Conservation (phyloP, 352 stramenopile genomes). For the Blastocystis sp. region DNA sequence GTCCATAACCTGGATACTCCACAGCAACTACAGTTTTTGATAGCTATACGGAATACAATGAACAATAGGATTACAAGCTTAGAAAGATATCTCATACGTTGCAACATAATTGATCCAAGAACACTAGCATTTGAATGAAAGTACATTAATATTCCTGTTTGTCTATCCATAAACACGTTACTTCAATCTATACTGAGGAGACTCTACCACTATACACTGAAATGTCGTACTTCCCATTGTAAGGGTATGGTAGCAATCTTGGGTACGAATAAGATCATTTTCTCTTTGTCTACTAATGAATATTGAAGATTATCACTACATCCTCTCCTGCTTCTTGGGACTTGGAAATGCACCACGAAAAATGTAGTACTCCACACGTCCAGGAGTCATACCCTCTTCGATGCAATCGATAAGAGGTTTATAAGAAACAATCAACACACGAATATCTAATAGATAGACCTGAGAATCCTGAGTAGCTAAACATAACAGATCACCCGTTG, state of each 20-base stretch:
- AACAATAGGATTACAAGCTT: not conserved
- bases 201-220: not conserved
- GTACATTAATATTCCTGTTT: not conserved
- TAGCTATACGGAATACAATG: not conserved
- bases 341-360: constrained; percentile 40
- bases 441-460: constrained; percentile 63
- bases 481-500: not conserved
- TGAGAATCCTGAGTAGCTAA: constrained; percentile 42
- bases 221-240: not conserved
- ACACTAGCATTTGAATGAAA: constrained; percentile 23
- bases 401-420: not conserved
- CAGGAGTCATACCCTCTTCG: not conserved
- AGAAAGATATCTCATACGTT: not conserved
- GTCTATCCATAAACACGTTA: not conserved
- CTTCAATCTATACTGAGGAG: not conserved
- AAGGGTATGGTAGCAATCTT: constrained; percentile 21
- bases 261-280: not conserved
- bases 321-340: not conserved
- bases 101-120: not conserved
- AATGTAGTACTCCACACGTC: not conserved
- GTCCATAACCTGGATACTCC: constrained; percentile 56
- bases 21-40: constrained; percentile 13
- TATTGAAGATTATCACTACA: not conserved
- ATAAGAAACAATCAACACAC: constrained; percentile 10
- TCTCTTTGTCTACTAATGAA: not conserved